Conservation (phyloP, 2,329 filamentous ascomycete genomes). For the Fusarium paranaense region DNA sequence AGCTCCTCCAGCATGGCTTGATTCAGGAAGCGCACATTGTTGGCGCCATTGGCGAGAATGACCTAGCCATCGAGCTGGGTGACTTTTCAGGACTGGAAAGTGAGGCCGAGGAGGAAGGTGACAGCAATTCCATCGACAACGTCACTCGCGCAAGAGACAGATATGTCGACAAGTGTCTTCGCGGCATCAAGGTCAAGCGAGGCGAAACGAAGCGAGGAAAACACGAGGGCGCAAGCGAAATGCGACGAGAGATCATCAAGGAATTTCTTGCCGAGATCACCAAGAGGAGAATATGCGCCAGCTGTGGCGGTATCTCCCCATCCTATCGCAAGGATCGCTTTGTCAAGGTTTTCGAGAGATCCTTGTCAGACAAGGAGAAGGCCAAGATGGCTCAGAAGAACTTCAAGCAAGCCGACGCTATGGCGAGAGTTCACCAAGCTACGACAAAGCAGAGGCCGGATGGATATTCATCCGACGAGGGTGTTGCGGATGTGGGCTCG, state of each 20-base stretch:
- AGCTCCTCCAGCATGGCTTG: conserved; percentile 86
- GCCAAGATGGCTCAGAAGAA: conserved; percentile 78
- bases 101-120: conserved; percentile 73
- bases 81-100: conserved; percentile 59
- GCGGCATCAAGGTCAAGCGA: conserved; percentile 63
- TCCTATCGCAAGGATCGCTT: conserved; percentile 89
- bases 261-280: conserved; percentile 83
- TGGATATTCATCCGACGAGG: conserved; percentile 72
- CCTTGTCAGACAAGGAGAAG: conserved; percentile 79
- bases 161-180: conserved; percentile 81
- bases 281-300: conserved; percentile 75
- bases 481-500: conserved; percentile 73
- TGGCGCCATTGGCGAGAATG: conserved; percentile 62
- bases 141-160: conserved; percentile 65
- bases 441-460: conserved; percentile 55
- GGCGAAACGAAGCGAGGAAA: conserved; percentile 72
- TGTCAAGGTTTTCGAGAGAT: conserved; percentile 93
- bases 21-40: conserved; percentile 74
- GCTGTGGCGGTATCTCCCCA: conserved; percentile 78
- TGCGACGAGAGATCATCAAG: conserved; percentile 80
- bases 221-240: conserved; percentile 84
- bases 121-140: conserved; percentile 61
- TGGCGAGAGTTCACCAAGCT: conserved; percentile 59
- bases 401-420: conserved; percentile 76
- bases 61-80: conserved; percentile 51